phyloP scores from a whole-genome alignment of 768 basidiomycete species.

The Phanerochaete carnosa region DNA sequence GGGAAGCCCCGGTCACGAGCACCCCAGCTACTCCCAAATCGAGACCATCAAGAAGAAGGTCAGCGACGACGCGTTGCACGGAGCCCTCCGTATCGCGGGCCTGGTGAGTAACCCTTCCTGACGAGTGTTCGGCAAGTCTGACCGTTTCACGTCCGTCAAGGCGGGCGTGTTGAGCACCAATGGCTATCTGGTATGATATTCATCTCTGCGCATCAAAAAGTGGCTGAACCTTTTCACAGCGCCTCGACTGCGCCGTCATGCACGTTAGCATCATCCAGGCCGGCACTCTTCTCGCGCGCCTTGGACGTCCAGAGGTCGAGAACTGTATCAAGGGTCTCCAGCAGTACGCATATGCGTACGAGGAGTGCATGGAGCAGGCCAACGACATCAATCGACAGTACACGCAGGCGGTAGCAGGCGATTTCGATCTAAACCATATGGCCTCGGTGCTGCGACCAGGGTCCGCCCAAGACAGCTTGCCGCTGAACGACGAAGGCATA shows the following conservation, averaged over 20 bases:
- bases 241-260: constrained; percentile 86
- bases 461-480: neutral
- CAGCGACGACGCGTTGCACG: constrained; percentile 78
- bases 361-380: constrained; percentile 79
- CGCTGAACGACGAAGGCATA: neutral
- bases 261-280: constrained; percentile 84
- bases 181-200: constrained; percentile 66
- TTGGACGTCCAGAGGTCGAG: constrained; percentile 79
- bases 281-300: constrained; percentile 73
- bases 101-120: constrained; percentile 46
- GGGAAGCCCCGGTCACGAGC: constrained; percentile 30
- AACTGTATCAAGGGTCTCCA: constrained; percentile 83
- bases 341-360: constrained; percentile 87
- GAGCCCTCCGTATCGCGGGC: constrained; percentile 86
- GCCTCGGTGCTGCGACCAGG: constrained; percentile 9
- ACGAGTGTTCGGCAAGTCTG: neutral
- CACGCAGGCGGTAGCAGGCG: constrained; percentile 32
- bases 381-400: constrained; percentile 54
- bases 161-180: constrained; percentile 82
- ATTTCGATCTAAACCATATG: constrained; percentile 12
- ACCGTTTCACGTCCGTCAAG: constrained; percentile 30
- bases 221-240: constrained; percentile 34
- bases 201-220: neutral
- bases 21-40: constrained; percentile 46
- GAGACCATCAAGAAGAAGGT: constrained; percentile 67